These are phyloP conservation scores for Lachnellula arida DNA, from an alignment of 2,329 filamentous ascomycete genomes.

Conservation along the genomic window DNA sequence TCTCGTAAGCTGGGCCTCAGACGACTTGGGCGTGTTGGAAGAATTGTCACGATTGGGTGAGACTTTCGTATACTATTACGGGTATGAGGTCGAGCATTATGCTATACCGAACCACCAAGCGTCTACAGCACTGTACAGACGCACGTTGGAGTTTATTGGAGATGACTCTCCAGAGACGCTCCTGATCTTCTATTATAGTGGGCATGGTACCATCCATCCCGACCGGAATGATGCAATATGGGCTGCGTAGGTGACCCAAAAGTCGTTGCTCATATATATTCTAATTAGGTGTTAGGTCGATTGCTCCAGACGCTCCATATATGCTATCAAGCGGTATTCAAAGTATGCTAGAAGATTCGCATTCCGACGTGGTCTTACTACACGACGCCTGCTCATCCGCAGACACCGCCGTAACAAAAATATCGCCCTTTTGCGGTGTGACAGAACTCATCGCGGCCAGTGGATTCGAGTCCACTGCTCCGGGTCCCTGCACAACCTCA, in stretches of 20 bases:
- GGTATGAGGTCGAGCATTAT: neutral
- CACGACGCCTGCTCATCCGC: neutral
- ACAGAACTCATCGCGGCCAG: slow-evolving; percentile 3
- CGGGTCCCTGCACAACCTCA: neutral
- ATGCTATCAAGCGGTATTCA: neutral
- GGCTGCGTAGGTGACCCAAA: neutral
- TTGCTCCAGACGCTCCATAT: neutral
- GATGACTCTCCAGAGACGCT: slow-evolving; percentile 1
- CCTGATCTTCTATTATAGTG: slow-evolving; percentile 1
- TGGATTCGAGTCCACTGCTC: neutral
- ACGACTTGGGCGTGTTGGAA: neutral
- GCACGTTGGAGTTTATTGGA: neutral
- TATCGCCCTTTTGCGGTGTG: neutral
- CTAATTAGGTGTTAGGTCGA: no score
- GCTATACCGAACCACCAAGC: neutral
- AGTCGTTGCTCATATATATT: no score
- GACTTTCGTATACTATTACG: neutral
- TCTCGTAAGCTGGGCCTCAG: neutral
- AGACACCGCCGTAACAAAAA: neutral
- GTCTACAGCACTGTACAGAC: neutral
- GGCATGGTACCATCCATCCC: neutral
- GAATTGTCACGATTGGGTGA: neutral
- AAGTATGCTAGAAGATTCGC: neutral
- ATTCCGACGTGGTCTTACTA: neutral
- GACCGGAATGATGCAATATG: neutral